Evolutionary conservation across 176 grass and related monocot species (phyloP).

Genomic region (Secale cereale): DNA sequence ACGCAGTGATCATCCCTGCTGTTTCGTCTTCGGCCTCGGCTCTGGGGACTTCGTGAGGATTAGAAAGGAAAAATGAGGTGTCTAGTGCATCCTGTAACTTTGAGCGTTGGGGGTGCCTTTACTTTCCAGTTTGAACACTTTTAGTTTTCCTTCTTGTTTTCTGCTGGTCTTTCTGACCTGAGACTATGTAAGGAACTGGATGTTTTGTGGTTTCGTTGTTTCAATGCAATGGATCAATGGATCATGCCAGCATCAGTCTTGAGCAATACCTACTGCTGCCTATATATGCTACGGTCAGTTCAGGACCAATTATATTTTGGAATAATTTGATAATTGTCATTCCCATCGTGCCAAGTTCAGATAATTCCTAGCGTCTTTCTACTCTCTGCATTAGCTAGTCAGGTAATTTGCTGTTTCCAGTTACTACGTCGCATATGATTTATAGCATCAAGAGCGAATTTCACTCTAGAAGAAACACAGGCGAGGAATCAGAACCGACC

Average conservation of each 20-base stretch:
- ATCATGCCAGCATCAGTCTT: neutral
- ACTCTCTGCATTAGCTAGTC: neutral
- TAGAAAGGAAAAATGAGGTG: too few species aligned
- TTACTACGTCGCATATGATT: neutral
- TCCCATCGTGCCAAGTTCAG: neutral
- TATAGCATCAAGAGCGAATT: neutral
- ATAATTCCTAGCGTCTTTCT: neutral
- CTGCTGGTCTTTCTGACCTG: too few species aligned
- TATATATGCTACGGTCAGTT: neutral
- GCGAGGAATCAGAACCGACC: constrained; percentile 23
- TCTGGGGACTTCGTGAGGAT: too few species aligned
- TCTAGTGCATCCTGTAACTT: too few species aligned
- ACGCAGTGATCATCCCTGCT: too few species aligned
- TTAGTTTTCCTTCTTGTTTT: too few species aligned
- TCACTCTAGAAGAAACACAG: neutral
- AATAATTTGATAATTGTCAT: neutral
- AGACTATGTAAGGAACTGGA: too few species aligned
- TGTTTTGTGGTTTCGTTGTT: too few species aligned
- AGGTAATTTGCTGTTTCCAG: neutral
- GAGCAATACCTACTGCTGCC: neutral
- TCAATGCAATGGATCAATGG: too few species aligned
- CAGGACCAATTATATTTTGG: neutral
- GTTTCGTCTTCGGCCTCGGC: too few species aligned
- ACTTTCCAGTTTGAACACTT: too few species aligned
- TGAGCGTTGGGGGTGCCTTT: too few species aligned